phyloP scores from a whole-genome alignment of 2,329 filamentous ascomycete species.

The Aureobasidium sp. region DNA sequence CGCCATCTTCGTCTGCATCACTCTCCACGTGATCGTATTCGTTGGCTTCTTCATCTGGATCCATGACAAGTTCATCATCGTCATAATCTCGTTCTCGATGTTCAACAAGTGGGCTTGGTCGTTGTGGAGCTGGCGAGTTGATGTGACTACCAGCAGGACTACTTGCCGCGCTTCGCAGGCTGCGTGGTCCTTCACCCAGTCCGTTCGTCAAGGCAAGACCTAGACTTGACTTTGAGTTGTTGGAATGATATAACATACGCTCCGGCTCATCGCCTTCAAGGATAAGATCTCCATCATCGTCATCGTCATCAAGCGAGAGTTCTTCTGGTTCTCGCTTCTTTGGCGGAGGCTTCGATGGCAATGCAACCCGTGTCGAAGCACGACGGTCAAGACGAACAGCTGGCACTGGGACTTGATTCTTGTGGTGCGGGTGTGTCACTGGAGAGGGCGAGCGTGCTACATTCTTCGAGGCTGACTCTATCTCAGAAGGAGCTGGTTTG shows the following conservation, averaged over 20 bases:
- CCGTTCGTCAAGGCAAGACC: slow-evolving; percentile 24
- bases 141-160: slow-evolving; percentile 23
- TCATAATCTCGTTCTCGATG: slow-evolving; percentile 13
- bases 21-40: slow-evolving; percentile 31
- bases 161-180: slow-evolving; percentile 37
- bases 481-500: neutral
- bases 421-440: neutral
- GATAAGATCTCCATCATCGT: slow-evolving; percentile 29
- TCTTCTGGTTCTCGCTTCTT: slow-evolving; percentile 18
- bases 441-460: slow-evolving; percentile 9
- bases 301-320: slow-evolving; percentile 19
- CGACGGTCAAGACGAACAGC: slow-evolving; percentile 32
- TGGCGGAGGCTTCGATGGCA: slow-evolving; percentile 11
- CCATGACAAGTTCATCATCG: slow-evolving; percentile 25
- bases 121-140: slow-evolving; percentile 19
- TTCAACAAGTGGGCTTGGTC: slow-evolving; percentile 15
- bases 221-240: slow-evolving; percentile 21
- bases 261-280: slow-evolving; percentile 26
- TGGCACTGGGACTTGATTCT: slow-evolving; percentile 16
- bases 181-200: slow-evolving; percentile 35
- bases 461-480: neutral
- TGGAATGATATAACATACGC: slow-evolving; percentile 17
- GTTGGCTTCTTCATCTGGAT: slow-evolving; percentile 17
- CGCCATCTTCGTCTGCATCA: slow-evolving; percentile 29
- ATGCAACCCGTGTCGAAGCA: slow-evolving; percentile 23